A percentile compares a stretch with the other conserved stretches of the same genome.
Evolutionary conservation across 2,329 filamentous ascomycete genomes (phyloP).

Genomic region (Madurella mycetomatis): DNA sequence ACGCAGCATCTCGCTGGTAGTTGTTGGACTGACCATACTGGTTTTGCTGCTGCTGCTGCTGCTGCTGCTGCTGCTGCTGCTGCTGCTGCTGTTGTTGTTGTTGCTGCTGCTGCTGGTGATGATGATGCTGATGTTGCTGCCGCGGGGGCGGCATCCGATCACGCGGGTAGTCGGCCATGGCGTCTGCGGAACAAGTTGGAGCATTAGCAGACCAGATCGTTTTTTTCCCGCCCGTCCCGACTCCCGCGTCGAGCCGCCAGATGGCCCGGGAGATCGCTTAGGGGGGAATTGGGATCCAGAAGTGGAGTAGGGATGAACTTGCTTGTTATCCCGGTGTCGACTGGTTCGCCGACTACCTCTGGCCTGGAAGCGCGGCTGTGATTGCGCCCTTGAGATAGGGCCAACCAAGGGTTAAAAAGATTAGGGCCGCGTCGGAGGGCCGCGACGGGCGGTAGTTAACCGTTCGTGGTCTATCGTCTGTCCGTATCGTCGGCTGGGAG

Average conservation of each 20-base stretch:
- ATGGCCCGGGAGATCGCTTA: slow-evolving; percentile 1
- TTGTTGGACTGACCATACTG: slow-evolving; percentile 50
- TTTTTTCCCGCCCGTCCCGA: background rate
- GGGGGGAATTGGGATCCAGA: slow-evolving; percentile 19
- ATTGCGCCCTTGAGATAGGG: background rate
- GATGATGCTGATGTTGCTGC: slow-evolving; percentile 35
- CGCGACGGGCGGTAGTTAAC: slow-evolving; percentile 11
- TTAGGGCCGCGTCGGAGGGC: slow-evolving; percentile 7
- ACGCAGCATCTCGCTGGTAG: slow-evolving; percentile 86
- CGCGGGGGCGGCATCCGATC: slow-evolving; percentile 41
- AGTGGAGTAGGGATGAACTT: slow-evolving; percentile 23
- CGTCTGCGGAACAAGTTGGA: slow-evolving; percentile 30
- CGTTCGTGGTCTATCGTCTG: slow-evolving; percentile 7
- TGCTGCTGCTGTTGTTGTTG: slow-evolving; percentile 36
- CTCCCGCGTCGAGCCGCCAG: background rate
- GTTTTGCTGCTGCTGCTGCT: slow-evolving; percentile 34
- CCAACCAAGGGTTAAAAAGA: background rate
- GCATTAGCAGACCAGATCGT: background rate
- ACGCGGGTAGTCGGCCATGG: slow-evolving; percentile 57
- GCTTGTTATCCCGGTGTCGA: slow-evolving; percentile 19
- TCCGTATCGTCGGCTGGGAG: background rate
- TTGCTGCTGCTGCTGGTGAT: slow-evolving; percentile 24
- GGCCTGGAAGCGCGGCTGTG: background rate
- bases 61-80: slow-evolving; percentile 7
- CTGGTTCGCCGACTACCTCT: slow-evolving; percentile 15